Conservation (phyloP, 1,284 basidiomycete genomes). For the Golubevia pallescens region DNA sequence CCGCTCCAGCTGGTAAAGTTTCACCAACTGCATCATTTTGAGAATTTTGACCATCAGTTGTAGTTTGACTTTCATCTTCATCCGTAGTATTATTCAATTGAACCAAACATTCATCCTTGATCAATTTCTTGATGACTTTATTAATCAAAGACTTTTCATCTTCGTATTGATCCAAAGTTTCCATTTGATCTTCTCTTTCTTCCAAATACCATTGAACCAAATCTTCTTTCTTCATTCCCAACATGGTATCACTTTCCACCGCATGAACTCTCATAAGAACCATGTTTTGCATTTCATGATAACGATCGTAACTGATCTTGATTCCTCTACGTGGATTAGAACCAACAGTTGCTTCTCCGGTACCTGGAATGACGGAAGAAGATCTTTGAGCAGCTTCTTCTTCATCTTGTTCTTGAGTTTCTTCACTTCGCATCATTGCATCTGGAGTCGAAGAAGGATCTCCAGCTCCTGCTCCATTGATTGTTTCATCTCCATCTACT, state of each 20-base stretch:
- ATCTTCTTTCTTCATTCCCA: conserved; percentile 32
- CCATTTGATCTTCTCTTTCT: conserved; percentile 51
- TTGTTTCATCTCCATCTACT: conserved; percentile 7
- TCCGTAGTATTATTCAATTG: conserved; percentile 27
- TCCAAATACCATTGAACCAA: conserved; percentile 57
- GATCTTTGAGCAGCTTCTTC: background rate
- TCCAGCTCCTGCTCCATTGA: conserved; percentile 23
- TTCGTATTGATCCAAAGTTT: conserved; percentile 48
- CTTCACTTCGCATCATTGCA: conserved; percentile 1
- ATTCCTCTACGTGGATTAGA: conserved; percentile 13
- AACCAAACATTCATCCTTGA: conserved; percentile 54
- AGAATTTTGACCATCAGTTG: background rate
- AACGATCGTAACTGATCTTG: conserved; percentile 52
- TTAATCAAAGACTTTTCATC: conserved; percentile 49
- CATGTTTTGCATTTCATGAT: conserved; percentile 56
- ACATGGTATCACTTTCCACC: conserved; percentile 43
- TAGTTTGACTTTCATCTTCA: background rate
- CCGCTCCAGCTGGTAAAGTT: background rate
- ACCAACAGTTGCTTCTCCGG: background rate
- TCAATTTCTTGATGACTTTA: conserved; percentile 48
- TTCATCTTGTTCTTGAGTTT: background rate
- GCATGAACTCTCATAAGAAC: conserved; percentile 47
- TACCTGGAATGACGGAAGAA: background rate
- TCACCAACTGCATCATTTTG: background rate
- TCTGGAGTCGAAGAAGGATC: conserved; percentile 3